Conservation (phyloP, 768 basidiomycete genomes). For the Podaxis rugospora region DNA sequence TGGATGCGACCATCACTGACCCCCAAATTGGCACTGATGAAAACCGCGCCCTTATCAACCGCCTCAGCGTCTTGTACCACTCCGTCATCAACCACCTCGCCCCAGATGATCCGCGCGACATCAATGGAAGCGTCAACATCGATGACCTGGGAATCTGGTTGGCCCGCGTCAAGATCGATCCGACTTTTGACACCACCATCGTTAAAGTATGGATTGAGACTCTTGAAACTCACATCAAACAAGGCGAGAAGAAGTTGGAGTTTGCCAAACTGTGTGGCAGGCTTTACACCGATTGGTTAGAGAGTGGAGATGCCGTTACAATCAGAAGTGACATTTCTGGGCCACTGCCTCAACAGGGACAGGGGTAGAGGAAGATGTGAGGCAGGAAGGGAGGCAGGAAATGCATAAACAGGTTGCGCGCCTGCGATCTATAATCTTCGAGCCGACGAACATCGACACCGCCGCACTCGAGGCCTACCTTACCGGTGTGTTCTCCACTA, state of each 20-base stretch:
- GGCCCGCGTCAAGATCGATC: slow-evolving; percentile 34
- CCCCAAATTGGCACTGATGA: no score
- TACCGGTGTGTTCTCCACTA: slow-evolving; percentile 29
- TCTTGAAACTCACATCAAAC: slow-evolving; percentile 34
- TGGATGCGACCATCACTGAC: slow-evolving; percentile 16
- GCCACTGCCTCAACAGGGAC: slow-evolving; percentile 11
- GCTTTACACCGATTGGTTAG: slow-evolving; percentile 40
- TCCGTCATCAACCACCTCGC: slow-evolving; percentile 1
- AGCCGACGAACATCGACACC: slow-evolving; percentile 29
- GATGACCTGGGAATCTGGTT: slow-evolving; percentile 32
- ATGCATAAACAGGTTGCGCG: slow-evolving; percentile 37
- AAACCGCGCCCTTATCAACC: neutral
- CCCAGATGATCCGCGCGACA: neutral
- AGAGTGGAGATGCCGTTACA: slow-evolving; percentile 35
- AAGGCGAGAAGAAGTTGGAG: slow-evolving; percentile 31
- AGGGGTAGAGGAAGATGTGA: slow-evolving; percentile 8
- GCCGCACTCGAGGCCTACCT: slow-evolving; percentile 30
- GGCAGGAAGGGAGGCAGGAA: slow-evolving; percentile 35
- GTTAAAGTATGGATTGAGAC: slow-evolving; percentile 31
- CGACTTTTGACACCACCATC: slow-evolving; percentile 30
- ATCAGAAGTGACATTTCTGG: slow-evolving; percentile 16
- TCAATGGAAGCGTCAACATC: slow-evolving; percentile 23
- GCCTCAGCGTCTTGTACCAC: neutral
- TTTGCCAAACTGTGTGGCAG: slow-evolving; percentile 37
- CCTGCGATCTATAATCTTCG: slow-evolving; percentile 36